Percentiles rank a stretch among this genome's conserved stretches.
Conservation (phyloP, 2,329 filamentous ascomycete species). For the Camptophora hylomeconis region DNA sequence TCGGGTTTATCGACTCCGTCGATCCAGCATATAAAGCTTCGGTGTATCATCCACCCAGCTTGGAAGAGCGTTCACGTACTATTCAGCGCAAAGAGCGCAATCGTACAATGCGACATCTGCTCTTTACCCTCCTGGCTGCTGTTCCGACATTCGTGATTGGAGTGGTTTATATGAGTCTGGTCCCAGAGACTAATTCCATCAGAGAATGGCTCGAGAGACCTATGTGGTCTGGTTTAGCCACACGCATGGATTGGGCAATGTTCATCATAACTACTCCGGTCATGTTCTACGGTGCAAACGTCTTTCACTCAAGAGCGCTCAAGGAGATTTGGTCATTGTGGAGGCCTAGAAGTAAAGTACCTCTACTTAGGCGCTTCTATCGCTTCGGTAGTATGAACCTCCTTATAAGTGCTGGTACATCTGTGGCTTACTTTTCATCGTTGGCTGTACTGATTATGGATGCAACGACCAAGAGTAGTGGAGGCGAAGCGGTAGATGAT, state of each 20-base stretch:
- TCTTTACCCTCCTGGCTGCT: conserved; percentile 54
- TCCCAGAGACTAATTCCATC: conserved; percentile 44
- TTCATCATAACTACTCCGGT: conserved; percentile 74
- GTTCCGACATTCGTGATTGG: conserved; percentile 80
- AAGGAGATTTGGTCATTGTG: conserved; percentile 70
- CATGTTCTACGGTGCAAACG: conserved; percentile 74
- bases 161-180: conserved; percentile 79
- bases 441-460: conserved; percentile 61
- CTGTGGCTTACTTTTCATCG: conserved; percentile 75
- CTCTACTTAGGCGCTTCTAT: conserved; percentile 64
- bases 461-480: conserved; percentile 31
- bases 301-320: conserved; percentile 67
- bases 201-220: conserved; percentile 57
- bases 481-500: conserved; percentile 3
- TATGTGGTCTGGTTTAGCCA: conserved; percentile 57
- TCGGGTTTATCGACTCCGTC: conserved; percentile 51
- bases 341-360: conserved; percentile 60
- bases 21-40: conserved; percentile 54
- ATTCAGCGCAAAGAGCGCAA: conserved; percentile 60
- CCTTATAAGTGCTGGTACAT: conserved; percentile 77
- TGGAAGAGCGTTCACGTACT: conserved; percentile 66
- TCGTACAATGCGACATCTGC: conserved; percentile 55
- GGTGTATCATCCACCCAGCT: conserved; percentile 65
- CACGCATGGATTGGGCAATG: conserved; percentile 63
- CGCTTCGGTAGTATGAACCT: conserved; percentile 97